Conservation (phyloP, 1,139 yeast species). For the Pneumocystis jirovecii region DNA sequence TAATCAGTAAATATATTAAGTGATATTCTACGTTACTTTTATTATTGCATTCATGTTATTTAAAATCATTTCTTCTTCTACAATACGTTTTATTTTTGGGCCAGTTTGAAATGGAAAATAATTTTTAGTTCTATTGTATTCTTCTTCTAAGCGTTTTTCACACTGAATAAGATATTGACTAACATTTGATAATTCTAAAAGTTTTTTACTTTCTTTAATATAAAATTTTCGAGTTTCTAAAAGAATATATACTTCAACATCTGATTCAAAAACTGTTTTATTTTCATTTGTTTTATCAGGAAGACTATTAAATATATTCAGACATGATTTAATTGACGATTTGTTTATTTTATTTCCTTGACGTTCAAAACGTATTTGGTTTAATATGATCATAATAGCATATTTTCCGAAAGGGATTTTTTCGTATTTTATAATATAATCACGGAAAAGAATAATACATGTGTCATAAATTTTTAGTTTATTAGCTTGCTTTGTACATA, state of each 20-base stretch:
- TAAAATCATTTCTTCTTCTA: constrained; percentile 52
- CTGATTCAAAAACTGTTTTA: constrained; percentile 40
- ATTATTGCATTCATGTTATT: constrained; percentile 41
- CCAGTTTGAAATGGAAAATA: constrained; percentile 42
- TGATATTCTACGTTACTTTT: constrained; percentile 20
- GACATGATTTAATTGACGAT: constrained; percentile 42
- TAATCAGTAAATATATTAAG: not conserved
- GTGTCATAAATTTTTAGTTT: constrained; percentile 57
- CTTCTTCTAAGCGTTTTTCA: constrained; percentile 41
- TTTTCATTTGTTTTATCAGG: constrained; percentile 27
- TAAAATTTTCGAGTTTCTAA: constrained; percentile 45
- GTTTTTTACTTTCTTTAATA: constrained; percentile 32
- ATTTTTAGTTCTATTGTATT: constrained; percentile 39
- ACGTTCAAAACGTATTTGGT: constrained; percentile 46
- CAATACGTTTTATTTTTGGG: constrained; percentile 39
- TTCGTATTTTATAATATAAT: constrained; percentile 29
- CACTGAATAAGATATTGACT: constrained; percentile 42
- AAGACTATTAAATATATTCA: constrained; percentile 57
- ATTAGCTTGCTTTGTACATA: constrained; percentile 61
- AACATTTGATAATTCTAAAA: constrained; percentile 33
- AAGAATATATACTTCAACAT: constrained; percentile 54
- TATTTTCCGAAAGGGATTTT: constrained; percentile 38
- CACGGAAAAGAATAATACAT: constrained; percentile 49
- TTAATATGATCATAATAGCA: constrained; percentile 38
- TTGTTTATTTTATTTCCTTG: constrained; percentile 47